phyloP scores from a whole-genome alignment of 2,329 filamentous ascomycete genomes.

The Calcarisporium arbuscula region DNA sequence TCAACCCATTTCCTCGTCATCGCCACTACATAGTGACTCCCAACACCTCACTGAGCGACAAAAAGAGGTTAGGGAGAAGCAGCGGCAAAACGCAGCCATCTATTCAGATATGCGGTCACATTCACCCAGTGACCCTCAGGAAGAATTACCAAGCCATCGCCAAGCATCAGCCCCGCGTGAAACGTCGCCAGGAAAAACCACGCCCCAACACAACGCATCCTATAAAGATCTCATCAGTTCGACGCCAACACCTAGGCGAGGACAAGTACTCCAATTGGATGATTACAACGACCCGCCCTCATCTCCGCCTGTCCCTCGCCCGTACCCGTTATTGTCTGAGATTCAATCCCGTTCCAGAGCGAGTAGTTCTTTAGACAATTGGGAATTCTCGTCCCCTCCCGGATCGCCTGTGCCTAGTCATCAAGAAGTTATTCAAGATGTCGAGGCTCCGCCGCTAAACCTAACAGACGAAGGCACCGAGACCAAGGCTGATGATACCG shows the following conservation, averaged over 20 bases:
- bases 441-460: conserved; percentile 11
- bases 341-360: conserved; percentile 42
- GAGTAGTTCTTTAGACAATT: conserved; percentile 29
- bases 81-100: conserved; percentile 58
- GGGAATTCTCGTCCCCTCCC: conserved; percentile 53
- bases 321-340: conserved; percentile 45
- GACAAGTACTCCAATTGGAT: conserved; percentile 42
- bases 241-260: conserved; percentile 55
- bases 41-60: conserved; percentile 75
- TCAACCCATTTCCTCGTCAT: conserved; percentile 56
- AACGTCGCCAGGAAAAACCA: conserved; percentile 27
- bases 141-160: conserved; percentile 11
- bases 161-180: conserved; percentile 10
- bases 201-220: conserved; percentile 37
- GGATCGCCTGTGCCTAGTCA: conserved; percentile 39
- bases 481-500: conserved; percentile 11
- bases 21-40: conserved; percentile 49
- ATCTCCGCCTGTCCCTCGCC: conserved; percentile 50
- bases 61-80: conserved; percentile 68
- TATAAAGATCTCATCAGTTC: conserved; percentile 50
- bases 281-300: conserved; percentile 50
- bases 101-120: conserved; percentile 63
- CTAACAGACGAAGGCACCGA: conserved; percentile 9
- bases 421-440: conserved; percentile 14
- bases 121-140: conserved; percentile 17